Percentiles rank a stretch among this genome's conserved stretches.
Conservation (phyloP, 2,329 filamentous ascomycete species). For the Botrytis tulipae region DNA sequence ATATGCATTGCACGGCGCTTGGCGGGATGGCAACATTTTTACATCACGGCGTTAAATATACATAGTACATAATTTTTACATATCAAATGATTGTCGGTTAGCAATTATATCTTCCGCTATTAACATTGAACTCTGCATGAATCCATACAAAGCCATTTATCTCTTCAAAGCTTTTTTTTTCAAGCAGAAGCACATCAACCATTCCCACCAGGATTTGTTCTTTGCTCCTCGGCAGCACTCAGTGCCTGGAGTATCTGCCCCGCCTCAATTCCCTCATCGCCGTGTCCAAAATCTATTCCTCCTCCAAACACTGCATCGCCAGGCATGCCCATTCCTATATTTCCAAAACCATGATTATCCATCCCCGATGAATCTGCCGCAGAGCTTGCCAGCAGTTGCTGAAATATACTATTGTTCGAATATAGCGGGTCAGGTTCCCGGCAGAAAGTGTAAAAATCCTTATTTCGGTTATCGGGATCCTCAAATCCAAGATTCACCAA, state of each 20-base stretch:
- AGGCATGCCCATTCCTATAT: conserved; percentile 19
- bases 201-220: conserved; percentile 15
- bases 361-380: conserved; percentile 31
- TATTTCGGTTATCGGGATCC: conserved; percentile 38
- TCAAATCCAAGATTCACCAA: conserved; percentile 41
- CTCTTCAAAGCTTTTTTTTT: neutral
- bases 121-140: neutral
- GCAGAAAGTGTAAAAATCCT: conserved; percentile 39
- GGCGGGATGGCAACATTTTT: neutral
- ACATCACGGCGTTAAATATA: neutral
- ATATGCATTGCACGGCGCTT: conserved; percentile 2
- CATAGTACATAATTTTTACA: neutral
- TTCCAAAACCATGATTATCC: conserved; percentile 26
- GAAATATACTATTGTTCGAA: conserved; percentile 35
- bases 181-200: neutral
- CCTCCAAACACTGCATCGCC: conserved; percentile 15
- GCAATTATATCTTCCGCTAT: neutral
- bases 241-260: conserved; percentile 38
- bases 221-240: conserved; percentile 33
- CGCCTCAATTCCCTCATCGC: conserved; percentile 37
- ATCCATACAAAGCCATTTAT: neutral
- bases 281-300: conserved; percentile 26
- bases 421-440: conserved; percentile 37
- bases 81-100: neutral
- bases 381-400: conserved; percentile 36